These are phyloP conservation scores for Penicillium goetzii DNA, from an alignment of 495 filamentous ascomycete species.

Conservation along the genomic window DNA sequence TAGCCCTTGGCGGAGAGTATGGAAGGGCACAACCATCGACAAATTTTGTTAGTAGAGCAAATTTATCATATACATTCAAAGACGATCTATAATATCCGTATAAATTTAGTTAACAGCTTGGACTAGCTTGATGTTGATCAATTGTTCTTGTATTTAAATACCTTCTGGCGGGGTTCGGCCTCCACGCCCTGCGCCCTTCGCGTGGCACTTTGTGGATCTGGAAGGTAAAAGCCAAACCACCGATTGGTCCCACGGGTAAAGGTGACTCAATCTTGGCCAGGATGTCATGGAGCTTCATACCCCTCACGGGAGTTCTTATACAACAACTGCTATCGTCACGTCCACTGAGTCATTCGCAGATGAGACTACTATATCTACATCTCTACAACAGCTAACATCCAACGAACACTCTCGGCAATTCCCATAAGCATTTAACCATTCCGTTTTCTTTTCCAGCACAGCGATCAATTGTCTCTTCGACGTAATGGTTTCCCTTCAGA, in stretches of 20 bases:
- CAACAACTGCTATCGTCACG: neutral
- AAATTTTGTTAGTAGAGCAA: neutral
- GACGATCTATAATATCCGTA: neutral
- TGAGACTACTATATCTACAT: neutral
- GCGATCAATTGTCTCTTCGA: neutral
- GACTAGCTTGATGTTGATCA: neutral
- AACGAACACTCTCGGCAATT: neutral
- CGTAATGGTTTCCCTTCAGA: conserved; percentile 12
- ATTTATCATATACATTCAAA: neutral
- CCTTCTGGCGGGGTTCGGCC: neutral
- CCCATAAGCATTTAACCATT: neutral
- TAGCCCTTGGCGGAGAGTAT: neutral
- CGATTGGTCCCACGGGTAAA: neutral
- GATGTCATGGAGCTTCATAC: neutral
- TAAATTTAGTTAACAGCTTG: neutral
- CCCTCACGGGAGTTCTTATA: neutral
- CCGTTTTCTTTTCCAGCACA: neutral
- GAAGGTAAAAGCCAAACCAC: neutral
- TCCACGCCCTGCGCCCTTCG: conserved; percentile 3
- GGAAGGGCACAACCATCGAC: neutral
- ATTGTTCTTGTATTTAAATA: neutral
- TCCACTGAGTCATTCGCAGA: neutral
- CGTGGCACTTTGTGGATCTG: conserved; percentile 3
- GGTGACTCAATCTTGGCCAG: neutral
- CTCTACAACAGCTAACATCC: too few species aligned